Evolutionary conservation across 106 monocot species (phyloP).

Genomic region (Chionographis japonica): DNA sequence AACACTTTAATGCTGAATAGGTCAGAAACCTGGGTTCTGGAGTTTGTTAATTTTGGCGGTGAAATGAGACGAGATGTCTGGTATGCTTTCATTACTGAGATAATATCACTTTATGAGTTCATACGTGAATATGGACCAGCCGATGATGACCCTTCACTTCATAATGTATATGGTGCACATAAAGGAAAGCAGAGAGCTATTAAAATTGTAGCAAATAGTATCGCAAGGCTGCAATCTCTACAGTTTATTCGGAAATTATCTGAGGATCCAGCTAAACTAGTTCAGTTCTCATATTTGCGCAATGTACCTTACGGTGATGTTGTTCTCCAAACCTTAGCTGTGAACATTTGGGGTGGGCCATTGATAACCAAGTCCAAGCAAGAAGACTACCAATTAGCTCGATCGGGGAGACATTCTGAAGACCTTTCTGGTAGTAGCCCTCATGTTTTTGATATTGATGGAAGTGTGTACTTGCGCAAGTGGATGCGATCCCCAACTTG

Average conservation of each 20-base stretch:
- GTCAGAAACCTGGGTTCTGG: conserved; percentile 64
- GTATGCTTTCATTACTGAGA: conserved; percentile 87
- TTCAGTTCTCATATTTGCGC: conserved; percentile 81
- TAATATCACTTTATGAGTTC: conserved; percentile 72
- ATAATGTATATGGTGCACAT: conserved; percentile 80
- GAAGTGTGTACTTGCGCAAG: conserved; percentile 73
- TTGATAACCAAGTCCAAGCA: conserved; percentile 48
- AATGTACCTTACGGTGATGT: conserved; percentile 81
- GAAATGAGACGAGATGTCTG: conserved; percentile 96
- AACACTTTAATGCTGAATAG: conserved; percentile 29
- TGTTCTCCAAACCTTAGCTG: conserved; percentile 91
- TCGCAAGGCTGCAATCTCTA: conserved; percentile 82
- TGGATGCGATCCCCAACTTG: conserved; percentile 93
- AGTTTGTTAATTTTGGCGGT: conserved; percentile 95
- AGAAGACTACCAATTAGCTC: conserved; percentile 13
- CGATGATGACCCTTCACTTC: conserved; percentile 68
- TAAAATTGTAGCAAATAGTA: conserved; percentile 64
- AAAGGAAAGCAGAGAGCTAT: conserved; percentile 69
- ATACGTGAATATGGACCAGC: conserved; percentile 78
- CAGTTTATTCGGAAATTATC: conserved; percentile 65
- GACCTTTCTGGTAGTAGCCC: conserved; percentile 20
- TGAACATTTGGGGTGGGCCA: conserved; percentile 91
- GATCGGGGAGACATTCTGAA: conserved; percentile 33
- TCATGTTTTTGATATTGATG: conserved; percentile 82
- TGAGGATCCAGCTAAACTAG: conserved; percentile 84